Base-by-base conservation (phyloP, 1,139 yeast genomes). In the Hansenula anomala region DNA sequence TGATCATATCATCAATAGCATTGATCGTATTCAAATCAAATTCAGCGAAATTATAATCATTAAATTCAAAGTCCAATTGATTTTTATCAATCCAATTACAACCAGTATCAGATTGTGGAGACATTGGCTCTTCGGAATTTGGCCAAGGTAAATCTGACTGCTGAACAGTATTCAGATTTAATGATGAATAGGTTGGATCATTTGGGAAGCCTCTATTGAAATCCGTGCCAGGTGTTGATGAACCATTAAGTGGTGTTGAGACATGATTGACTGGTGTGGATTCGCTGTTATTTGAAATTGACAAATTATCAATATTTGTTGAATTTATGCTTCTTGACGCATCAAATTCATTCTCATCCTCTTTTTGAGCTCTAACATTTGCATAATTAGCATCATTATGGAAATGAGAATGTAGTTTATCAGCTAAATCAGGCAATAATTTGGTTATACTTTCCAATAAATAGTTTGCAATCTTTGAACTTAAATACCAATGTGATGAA, bases 21-120 rank as follows among this genome's bases (percentile, higher is more conserved):
- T 33, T 46, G 23, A 52, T 37, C 1, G 51, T 41, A 31, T 47
- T 53, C n/a, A 51, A 29, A 28, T 52, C 55, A 28, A 54, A 49
- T 18, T 49, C 56, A 6, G 42, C 44, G 17, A 52, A 46, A n/a
- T 49, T 43, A 33, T 47, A 48, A 30, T 45, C 46, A 19, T 43
- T 40, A 26, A 52, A 54, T 34, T 54, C 55, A 30, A 65, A 64
- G 28, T 56, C 59, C 37, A 63, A 23, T 29, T 50, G 53, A 37
- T 50, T 58, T 40, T 69, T 71, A 48, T 72, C 78, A 32, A 72
- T 69, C 76, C 77, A 72, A 45, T 71, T 73, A 59, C 78, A 72
- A 1, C 78, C 78, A 4, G 76, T 70, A 34, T 71, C 76, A 12
- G 71, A 64, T 9, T 59, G 51, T 7, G 75, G 73, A n/a, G 69